Percentiles rank a stretch among this genome's conserved stretches.
Conservation (phyloP, 129 eudicot genomes). For the sunflower (Helianthus annuus) region DNA sequence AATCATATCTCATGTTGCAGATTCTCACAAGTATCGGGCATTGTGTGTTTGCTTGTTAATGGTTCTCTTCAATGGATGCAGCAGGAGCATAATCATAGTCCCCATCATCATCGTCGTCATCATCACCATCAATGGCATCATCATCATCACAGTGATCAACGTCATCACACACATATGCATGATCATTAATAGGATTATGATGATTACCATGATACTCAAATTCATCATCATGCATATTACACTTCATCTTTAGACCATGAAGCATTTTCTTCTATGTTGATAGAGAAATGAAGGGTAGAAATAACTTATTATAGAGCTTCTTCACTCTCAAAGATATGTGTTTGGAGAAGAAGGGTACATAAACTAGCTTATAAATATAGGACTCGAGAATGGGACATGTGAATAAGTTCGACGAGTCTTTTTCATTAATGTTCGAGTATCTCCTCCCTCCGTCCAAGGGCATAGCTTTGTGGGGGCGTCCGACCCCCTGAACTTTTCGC, state of each 20-base stretch:
- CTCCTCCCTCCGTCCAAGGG: slow-evolving; percentile 13
- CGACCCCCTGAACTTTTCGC: no score
- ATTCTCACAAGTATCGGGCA: no score
- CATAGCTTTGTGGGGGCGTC: no score
- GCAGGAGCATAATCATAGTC: slow-evolving; percentile 47
- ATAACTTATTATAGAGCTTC: background rate
- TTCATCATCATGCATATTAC: slow-evolving; percentile 18
- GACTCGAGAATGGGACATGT: slow-evolving; percentile 9
- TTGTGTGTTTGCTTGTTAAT: no score
- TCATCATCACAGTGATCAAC: background rate
- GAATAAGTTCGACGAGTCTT: slow-evolving; percentile 10
- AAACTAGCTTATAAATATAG: slow-evolving; percentile 10
- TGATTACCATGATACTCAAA: slow-evolving; percentile 21
- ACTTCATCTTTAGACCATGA: slow-evolving; percentile 24
- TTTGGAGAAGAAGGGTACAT: slow-evolving; percentile 7
- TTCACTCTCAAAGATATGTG: slow-evolving; percentile 2
- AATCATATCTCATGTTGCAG: no score
- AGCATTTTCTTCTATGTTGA: slow-evolving; percentile 25
- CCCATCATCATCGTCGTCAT: slow-evolving; percentile 36
- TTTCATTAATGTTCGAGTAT: slow-evolving; percentile 9
- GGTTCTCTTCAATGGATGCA: slow-evolving; percentile 47
- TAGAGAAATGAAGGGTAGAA: background rate
- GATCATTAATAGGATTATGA: slow-evolving; percentile 13
- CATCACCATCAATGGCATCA: slow-evolving; percentile 36
- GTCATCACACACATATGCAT: slow-evolving; percentile 18